phyloP scores from a whole-genome alignment of 192 early-diverging fungal species.

The Gigaspora rosea region DNA sequence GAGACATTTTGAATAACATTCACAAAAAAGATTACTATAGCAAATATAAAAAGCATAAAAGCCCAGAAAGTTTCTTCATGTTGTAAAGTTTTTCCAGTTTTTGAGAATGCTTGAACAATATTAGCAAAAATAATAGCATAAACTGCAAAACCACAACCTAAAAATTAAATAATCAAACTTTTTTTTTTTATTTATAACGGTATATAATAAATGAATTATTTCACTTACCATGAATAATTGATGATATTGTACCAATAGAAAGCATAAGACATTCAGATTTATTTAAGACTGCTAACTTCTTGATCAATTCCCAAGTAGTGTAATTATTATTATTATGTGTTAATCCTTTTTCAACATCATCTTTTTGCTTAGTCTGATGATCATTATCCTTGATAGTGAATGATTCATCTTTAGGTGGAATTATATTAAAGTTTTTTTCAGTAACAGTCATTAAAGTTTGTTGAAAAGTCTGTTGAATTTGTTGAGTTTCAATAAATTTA shows the following conservation, averaged over 20 bases:
- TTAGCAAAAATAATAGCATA: conserved; percentile 72
- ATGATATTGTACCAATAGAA: not conserved
- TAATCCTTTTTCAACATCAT: conserved; percentile 10
- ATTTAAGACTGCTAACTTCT: conserved; percentile 11
- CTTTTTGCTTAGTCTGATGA: not conserved
- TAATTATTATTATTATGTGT: conserved; percentile 1
- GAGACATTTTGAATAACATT: conserved; percentile 15
- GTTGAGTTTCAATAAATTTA: no score
- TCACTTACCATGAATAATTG: not conserved
- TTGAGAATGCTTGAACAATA: conserved; percentile 33
- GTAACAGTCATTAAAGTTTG: conserved; percentile 6
- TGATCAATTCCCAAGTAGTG: conserved; percentile 15
- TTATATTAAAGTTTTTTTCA: conserved; percentile 5
- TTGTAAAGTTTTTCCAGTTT: conserved; percentile 17
- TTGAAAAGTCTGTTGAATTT: not conserved
- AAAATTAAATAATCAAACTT: no score
- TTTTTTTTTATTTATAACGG: no score
- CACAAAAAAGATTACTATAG: conserved; percentile 11
- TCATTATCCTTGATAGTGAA: not conserved
- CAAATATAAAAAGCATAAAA: conserved; percentile 43
- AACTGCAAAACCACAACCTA: conserved; percentile 56
- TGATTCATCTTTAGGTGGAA: not conserved
- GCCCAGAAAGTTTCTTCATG: conserved; percentile 49
- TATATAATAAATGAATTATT: no score
- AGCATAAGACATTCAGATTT: conserved; percentile 7